Evolutionary conservation across 148 eudicot genomes (phyloP).

Genomic region (Fagopyrum esculentum): DNA sequence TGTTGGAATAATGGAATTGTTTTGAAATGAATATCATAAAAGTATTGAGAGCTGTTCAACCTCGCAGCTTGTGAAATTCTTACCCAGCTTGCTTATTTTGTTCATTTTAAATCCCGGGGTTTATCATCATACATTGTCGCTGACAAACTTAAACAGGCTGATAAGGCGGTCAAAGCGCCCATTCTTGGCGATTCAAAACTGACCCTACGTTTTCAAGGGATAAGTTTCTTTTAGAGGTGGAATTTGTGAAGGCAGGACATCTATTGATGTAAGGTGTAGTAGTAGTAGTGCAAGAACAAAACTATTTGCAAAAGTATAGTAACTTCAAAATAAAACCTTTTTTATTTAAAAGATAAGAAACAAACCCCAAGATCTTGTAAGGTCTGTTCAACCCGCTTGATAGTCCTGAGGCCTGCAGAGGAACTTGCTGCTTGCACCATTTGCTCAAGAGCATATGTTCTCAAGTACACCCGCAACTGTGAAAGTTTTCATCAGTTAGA

Average conservation of each 20-base stretch:
- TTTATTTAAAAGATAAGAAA: slow-evolving; percentile 18
- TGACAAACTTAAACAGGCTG: no score
- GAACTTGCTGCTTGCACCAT: slow-evolving; percentile 98
- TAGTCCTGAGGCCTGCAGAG: slow-evolving; percentile 90
- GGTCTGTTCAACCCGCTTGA: slow-evolving; percentile 90
- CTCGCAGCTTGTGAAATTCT: no score
- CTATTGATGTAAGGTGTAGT: not conserved
- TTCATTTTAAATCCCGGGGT: no score
- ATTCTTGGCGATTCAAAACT: no score
- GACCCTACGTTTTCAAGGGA: not conserved
- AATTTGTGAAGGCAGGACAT: not conserved
- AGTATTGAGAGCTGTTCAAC: no score
- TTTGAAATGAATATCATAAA: no score
- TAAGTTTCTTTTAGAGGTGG: not conserved
- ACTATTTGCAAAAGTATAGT: not conserved
- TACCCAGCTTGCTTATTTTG: no score
- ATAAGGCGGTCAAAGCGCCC: no score
- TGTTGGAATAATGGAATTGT: no score
- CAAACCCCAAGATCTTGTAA: slow-evolving; percentile 98
- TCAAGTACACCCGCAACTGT: slow-evolving; percentile 83
- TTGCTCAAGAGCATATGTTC: slow-evolving; percentile 91
- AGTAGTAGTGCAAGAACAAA: not conserved
- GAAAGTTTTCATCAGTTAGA: not conserved
- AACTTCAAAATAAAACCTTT: not conserved
- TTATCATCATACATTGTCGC: no score